A percentile compares a stretch with the other conserved stretches of the same genome.
phyloP scores from a whole-genome alignment of 1,139 yeast species.

The Kodamaea ohmeri region DNA sequence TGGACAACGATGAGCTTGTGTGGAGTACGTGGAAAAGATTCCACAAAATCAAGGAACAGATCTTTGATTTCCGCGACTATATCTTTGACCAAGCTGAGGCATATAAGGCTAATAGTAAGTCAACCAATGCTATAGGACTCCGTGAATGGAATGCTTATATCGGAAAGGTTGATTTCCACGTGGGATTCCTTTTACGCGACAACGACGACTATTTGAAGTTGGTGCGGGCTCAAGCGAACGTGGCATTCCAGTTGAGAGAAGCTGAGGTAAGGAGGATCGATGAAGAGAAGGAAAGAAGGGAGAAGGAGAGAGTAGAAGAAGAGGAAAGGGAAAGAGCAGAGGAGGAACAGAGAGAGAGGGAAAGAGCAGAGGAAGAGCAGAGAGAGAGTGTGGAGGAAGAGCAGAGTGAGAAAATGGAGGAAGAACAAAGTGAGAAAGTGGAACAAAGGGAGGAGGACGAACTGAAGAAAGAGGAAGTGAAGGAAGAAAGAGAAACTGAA shows the following conservation, averaged over 20 bases:
- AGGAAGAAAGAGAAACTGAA: neutral
- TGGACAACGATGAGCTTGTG: constrained; percentile 30
- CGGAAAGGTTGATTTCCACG: constrained; percentile 57
- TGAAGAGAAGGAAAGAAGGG: neutral
- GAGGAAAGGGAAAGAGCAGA: neutral
- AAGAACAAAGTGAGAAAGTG: neutral
- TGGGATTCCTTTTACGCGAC: constrained; percentile 61
- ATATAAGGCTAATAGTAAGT: constrained; percentile 23
- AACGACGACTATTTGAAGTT: constrained; percentile 69
- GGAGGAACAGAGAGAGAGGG: neutral
- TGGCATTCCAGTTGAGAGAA: constrained; percentile 75
- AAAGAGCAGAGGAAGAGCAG: neutral
- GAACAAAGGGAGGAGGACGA: neutral
- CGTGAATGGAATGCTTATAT: constrained; percentile 51
- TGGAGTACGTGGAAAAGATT: constrained; percentile 73
- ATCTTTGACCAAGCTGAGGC: constrained; percentile 48
- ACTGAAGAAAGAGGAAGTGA: neutral
- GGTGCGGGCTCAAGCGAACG: constrained; percentile 77
- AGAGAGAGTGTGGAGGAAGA: neutral
- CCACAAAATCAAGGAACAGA: constrained; percentile 53
- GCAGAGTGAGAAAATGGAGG: neutral
- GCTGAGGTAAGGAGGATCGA: constrained; percentile 6
- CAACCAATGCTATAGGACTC: constrained; percentile 33
- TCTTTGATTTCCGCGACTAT: constrained; percentile 56
- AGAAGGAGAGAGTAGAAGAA: neutral